A percentile compares a stretch with the other conserved stretches of the same genome.
Evolutionary conservation across 768 basidiomycete species (phyloP).

Genomic region (Cantharellus anzutake): DNA sequence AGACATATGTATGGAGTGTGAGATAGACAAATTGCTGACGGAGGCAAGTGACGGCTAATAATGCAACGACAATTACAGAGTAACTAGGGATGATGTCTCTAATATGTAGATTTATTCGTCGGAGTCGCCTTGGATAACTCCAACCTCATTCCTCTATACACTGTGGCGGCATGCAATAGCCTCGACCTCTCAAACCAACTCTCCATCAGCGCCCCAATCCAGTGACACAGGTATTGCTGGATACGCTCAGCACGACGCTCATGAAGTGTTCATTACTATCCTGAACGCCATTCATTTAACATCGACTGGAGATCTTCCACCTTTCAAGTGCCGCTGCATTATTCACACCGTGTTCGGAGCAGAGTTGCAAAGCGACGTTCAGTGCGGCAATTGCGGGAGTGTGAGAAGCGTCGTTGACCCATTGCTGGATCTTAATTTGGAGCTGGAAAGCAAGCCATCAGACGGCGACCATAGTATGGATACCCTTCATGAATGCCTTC

Average conservation of each 20-base stretch:
- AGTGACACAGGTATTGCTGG: slow-evolving; percentile 46
- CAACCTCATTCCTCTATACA: slow-evolving; percentile 61
- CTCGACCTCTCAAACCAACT: slow-evolving; percentile 15
- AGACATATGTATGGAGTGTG: slow-evolving; percentile 71
- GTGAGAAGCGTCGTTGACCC: slow-evolving; percentile 69
- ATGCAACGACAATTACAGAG: background rate
- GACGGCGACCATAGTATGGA: background rate
- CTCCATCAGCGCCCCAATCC: slow-evolving; percentile 22
- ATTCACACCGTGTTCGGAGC: slow-evolving; percentile 84
- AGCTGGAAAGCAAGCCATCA: slow-evolving; percentile 33
- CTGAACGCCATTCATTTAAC: slow-evolving; percentile 74
- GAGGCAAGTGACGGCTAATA: slow-evolving; percentile 27
- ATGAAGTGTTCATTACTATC: slow-evolving; percentile 68
- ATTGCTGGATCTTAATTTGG: slow-evolving; percentile 79
- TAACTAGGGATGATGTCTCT: background rate
- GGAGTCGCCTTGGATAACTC: slow-evolving; percentile 49
- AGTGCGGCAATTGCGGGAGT: slow-evolving; percentile 68
- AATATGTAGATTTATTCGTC: slow-evolving; percentile 23
- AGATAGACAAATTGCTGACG: slow-evolving; percentile 74
- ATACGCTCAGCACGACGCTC: slow-evolving; percentile 88
- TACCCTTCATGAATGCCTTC: slow-evolving; percentile 56
- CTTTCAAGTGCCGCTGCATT: slow-evolving; percentile 60
- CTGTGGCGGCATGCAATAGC: slow-evolving; percentile 39
- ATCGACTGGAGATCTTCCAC: slow-evolving; percentile 47
- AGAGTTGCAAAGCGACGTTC: slow-evolving; percentile 71